A percentile compares a stretch with the other conserved stretches of the same genome.
These are phyloP conservation scores for Botrytis sinoallii DNA, from an alignment of 2,329 filamentous ascomycete species.

Conservation along the genomic window DNA sequence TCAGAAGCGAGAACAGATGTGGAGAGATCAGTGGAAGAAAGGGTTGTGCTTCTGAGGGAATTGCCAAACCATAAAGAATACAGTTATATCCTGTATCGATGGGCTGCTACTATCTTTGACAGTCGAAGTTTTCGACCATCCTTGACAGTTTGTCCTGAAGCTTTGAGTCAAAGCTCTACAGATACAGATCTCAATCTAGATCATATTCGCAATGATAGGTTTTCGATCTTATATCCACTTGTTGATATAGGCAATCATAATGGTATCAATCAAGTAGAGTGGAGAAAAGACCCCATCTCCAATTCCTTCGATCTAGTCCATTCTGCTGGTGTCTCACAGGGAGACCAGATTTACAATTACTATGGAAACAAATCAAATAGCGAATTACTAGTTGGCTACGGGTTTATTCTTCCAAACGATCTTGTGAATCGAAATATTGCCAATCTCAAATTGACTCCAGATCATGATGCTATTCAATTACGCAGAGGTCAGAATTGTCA, in stretches of 20 bases:
- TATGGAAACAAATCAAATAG: conserved; percentile 76
- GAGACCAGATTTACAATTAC: conserved; percentile 62
- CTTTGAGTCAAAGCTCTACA: not conserved
- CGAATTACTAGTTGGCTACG: conserved; percentile 63
- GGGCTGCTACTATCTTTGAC: conserved; percentile 63
- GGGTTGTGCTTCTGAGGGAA: conserved; percentile 25
- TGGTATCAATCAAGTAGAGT: conserved; percentile 56
- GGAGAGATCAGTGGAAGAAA: conserved; percentile 31
- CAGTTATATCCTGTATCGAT: conserved; percentile 52
- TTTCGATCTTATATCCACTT: conserved; percentile 64
- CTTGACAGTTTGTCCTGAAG: conserved; percentile 44
- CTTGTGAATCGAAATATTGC: conserved; percentile 38
- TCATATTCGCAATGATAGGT: conserved; percentile 29
- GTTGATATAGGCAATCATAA: conserved; percentile 72
- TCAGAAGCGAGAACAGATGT: conserved; percentile 28
- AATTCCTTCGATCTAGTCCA: conserved; percentile 45
- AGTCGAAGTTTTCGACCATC: conserved; percentile 63
- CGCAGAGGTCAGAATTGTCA: conserved; percentile 31
- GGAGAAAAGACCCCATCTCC: conserved; percentile 49
- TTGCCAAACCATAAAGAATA: conserved; percentile 25
- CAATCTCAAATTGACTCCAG: conserved; percentile 32
- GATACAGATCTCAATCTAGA: conserved; percentile 19
- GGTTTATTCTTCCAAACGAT: conserved; percentile 52
- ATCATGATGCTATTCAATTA: conserved; percentile 21
- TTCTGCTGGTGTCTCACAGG: conserved; percentile 45